phyloP scores from a whole-genome alignment of 345 rosid species.

The Conringia planisiliqua region DNA sequence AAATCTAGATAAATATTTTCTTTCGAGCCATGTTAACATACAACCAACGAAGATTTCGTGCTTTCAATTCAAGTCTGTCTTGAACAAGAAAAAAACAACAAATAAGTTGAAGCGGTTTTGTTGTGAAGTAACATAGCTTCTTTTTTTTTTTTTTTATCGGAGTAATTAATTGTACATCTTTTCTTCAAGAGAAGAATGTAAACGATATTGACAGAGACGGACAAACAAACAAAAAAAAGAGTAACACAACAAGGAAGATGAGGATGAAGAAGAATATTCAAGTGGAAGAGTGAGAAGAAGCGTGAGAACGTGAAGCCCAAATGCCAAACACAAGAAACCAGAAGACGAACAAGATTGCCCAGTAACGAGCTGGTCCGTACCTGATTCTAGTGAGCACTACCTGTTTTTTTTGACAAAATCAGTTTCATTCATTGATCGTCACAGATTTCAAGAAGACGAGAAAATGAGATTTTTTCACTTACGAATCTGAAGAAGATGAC shows the following conservation, averaged over 20 bases:
- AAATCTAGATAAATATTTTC: no score
- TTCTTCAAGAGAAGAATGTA: neutral
- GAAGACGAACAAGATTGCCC: constrained; percentile 92
- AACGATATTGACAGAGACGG: constrained; percentile 13
- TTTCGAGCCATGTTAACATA: neutral
- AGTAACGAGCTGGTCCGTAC: constrained; percentile 95
- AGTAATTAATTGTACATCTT: constrained; percentile 15
- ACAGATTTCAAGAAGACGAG: neutral
- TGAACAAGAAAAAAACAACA: neutral
- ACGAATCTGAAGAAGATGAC: constrained; percentile 96
- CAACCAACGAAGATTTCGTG: neutral
- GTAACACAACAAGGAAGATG: neutral
- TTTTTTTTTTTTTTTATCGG: neutral
- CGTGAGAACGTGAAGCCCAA: constrained; percentile 71
- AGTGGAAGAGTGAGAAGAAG: constrained; percentile 22
- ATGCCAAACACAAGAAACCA: constrained; percentile 98
- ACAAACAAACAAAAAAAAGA: neutral
- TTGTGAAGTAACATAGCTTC: neutral
- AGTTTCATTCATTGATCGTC: neutral
- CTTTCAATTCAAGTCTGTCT: neutral
- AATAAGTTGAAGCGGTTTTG: no score
- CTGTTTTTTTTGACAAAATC: constrained; percentile 40
- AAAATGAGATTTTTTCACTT: constrained; percentile 34
- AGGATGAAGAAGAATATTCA: constrained; percentile 4
- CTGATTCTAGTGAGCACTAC: constrained; percentile 84